phyloP scores from a whole-genome alignment of 2,329 filamentous ascomycete genomes.

The Fusarium longipes region DNA sequence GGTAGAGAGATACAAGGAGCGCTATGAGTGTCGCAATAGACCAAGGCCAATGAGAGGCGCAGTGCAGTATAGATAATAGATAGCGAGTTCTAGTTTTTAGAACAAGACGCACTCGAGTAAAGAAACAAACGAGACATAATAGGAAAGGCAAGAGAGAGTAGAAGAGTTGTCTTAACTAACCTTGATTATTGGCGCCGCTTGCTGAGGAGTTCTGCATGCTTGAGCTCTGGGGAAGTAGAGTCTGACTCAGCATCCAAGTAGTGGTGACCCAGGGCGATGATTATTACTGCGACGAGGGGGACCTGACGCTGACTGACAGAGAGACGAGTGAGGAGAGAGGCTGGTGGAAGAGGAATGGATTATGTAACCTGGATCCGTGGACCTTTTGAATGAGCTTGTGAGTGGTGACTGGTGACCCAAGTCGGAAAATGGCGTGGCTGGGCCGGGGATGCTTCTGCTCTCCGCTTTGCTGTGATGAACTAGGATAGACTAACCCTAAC shows the following conservation, averaged over 20 bases:
- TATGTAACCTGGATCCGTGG: conserved; percentile 45
- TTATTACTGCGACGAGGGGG: conserved; percentile 47
- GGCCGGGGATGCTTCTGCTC: conserved; percentile 39
- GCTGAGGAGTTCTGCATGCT: conserved; percentile 51
- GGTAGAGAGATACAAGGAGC: conserved; percentile 31
- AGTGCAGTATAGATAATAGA: conserved; percentile 21
- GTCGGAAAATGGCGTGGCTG: conserved; percentile 48
- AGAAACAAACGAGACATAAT: conserved; percentile 29
- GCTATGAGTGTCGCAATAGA: conserved; percentile 38
- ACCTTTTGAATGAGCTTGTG: conserved; percentile 31
- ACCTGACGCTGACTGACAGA: conserved; percentile 45
- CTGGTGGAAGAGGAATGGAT: conserved; percentile 42
- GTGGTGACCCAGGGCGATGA: conserved; percentile 43
- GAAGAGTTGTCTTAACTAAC: conserved; percentile 45
- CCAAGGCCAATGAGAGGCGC: conserved; percentile 11
- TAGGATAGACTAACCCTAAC: conserved; percentile 15
- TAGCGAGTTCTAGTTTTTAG: conserved; percentile 18
- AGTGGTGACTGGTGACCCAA: conserved; percentile 35
- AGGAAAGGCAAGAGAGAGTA: conserved; percentile 24
- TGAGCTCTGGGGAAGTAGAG: conserved; percentile 44
- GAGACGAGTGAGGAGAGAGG: conserved; percentile 42
- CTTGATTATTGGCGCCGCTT: conserved; percentile 50
- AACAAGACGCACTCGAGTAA: conserved; percentile 20
- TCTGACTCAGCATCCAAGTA: conserved; percentile 53
- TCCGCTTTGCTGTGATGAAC: conserved; percentile 26